Base-by-base conservation (phyloP, 805 yeast species). In the Lachancea quebecensis region DNA sequence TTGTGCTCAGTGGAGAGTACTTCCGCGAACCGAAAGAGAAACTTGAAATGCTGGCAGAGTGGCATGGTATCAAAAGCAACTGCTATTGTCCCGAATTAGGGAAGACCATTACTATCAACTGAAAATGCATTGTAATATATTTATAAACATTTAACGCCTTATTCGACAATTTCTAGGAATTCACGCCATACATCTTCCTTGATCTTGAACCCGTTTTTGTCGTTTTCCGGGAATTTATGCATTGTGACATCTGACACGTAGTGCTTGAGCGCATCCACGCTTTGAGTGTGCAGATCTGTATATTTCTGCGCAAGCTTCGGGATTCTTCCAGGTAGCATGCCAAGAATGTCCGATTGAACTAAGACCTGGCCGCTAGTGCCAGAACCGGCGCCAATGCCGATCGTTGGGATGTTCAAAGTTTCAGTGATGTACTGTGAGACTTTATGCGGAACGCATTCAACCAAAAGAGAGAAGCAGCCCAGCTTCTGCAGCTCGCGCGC, bases 351-450 rank as follows among this genome's bases (percentile, higher is more conserved):
- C 3, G 86, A 77, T 62, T 85, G 81, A 0, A 91, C 99, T 33
- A 91, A 71, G 1, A 91, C 96, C 63, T 93, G 98, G 0, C 96
- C 98, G 31, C 85, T 77, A 8, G 91, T 82, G 8, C 68, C 67
- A 17, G 79, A 77, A 0, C 99, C 98, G 0, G 98, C 96, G 4
- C 99, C 99, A 40, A 91, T 91, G 3, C 99, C 99, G 52, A 91
- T 89, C 1, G 95, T 85, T 0, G 98, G 97, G 1, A 91, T 71
- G 1, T 60, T 41, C 29, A 89, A 60, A 11, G 69, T 67, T 2
- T 70, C 60, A 0, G 96, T 85, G 27, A 93, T 78, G 45, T 70
- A 68, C 37, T 70, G 62, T 0, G 91, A 91, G 10, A 93, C 66
- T 46, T 73, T 74, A 45, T 77, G 77, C 1, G 99, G 99, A 3